Evolutionary conservation across 176 grass and related monocot species (phyloP).

Genomic region (Raddia distichophylla): DNA sequence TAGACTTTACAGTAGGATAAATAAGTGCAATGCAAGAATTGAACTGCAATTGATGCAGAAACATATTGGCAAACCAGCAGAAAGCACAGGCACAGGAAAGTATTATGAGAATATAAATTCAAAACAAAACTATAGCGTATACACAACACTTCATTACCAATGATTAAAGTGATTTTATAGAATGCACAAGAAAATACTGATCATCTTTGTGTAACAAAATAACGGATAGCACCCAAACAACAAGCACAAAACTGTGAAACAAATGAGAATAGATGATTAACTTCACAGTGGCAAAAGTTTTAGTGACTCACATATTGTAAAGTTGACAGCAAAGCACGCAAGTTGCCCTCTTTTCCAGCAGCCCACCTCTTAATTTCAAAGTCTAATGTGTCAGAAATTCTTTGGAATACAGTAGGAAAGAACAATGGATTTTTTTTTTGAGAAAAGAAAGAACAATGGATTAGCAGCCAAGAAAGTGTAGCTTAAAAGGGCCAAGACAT

Average conservation of each 20-base stretch:
- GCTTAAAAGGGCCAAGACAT: background rate
- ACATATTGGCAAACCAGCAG: background rate
- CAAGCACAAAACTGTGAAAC: constrained; percentile 22
- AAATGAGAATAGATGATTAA: constrained; percentile 28
- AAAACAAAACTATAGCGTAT: background rate
- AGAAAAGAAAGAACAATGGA: constrained; percentile 9
- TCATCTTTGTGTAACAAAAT: constrained; percentile 3
- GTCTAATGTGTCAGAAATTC: too few species aligned
- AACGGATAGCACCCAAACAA: background rate
- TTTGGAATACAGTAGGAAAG: too few species aligned
- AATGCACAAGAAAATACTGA: constrained; percentile 16
- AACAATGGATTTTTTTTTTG: too few species aligned
- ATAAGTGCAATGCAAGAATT: background rate
- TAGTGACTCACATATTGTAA: constrained; percentile 75
- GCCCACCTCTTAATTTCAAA: too few species aligned
- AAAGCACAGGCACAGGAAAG: background rate
- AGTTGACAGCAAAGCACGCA: too few species aligned
- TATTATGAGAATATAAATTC: background rate
- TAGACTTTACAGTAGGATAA: background rate
- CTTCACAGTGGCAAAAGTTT: background rate
- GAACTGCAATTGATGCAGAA: background rate
- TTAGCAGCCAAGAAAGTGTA: constrained; percentile 35
- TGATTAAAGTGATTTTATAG: constrained; percentile 8
- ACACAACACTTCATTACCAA: background rate
- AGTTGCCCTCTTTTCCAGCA: too few species aligned